A percentile compares a stretch with the other conserved stretches of the same genome.
Conservation (phyloP, 768 basidiomycete species). For the Ephemerocybe angulata region DNA sequence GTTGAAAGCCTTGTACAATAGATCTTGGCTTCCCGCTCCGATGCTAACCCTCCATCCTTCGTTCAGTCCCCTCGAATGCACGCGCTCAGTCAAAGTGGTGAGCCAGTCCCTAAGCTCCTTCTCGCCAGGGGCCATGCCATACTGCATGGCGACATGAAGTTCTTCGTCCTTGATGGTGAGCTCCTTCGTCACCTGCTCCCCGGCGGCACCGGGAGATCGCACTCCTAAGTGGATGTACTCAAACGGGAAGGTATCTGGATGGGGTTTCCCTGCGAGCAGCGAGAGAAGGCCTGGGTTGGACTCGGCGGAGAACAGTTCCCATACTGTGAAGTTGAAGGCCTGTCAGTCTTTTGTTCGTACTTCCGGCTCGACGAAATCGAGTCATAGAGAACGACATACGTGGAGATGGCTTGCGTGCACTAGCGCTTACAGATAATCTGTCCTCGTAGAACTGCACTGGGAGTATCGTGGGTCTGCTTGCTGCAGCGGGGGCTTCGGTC, state of each 20-base stretch:
- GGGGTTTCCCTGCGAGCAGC: constrained; percentile 77
- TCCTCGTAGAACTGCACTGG: neutral
- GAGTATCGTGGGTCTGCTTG: neutral
- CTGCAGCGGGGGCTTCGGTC: too few relatives aligned
- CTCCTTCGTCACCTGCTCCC: constrained; percentile 19
- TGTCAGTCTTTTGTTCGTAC: neutral
- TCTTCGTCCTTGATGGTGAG: constrained; percentile 48
- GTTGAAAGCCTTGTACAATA: constrained; percentile 72
- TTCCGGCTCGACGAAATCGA: neutral
- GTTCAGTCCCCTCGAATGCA: constrained; percentile 46
- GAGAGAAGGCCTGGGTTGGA: constrained; percentile 59
- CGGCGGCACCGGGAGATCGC: constrained; percentile 33
- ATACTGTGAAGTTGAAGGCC: constrained; percentile 30
- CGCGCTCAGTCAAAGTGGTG: constrained; percentile 51
- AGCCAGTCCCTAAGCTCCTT: constrained; percentile 54
- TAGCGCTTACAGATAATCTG: neutral
- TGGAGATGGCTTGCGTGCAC: neutral
- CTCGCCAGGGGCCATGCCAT: constrained; percentile 60
- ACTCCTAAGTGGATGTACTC: constrained; percentile 56
- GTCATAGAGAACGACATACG: neutral
- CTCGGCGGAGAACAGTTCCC: constrained; percentile 62
- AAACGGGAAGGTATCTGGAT: constrained; percentile 77
- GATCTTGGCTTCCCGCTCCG: constrained; percentile 73
- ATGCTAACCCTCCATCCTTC: constrained; percentile 65
- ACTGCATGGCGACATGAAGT: constrained; percentile 59